A percentile compares a stretch with the other conserved stretches of the same genome.
Conservation (phyloP, 805 yeast genomes). For the Wickerhamiella hasegawae region DNA sequence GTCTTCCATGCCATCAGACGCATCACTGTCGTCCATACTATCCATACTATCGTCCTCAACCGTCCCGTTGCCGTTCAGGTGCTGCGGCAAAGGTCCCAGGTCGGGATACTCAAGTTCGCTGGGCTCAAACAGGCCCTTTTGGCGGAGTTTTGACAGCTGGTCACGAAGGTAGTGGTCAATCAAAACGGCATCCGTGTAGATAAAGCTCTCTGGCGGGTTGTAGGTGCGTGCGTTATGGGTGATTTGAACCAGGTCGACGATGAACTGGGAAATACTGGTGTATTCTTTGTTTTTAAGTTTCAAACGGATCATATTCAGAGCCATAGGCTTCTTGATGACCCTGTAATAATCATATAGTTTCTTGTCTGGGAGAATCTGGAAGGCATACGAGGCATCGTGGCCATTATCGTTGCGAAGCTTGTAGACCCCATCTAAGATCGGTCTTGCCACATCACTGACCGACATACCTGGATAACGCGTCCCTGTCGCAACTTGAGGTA, state of each 20-base stretch:
- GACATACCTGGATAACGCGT: background rate
- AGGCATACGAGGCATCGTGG: conserved; percentile 34
- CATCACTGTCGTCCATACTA: conserved; percentile 13
- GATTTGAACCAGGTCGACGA: conserved; percentile 67
- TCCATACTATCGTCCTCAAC: conserved; percentile 1
- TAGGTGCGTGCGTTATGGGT: conserved; percentile 82
- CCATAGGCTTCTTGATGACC: conserved; percentile 63
- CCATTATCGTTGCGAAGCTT: conserved; percentile 23
- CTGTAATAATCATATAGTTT: conserved; percentile 68
- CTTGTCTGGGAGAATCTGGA: conserved; percentile 58
- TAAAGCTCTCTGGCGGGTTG: conserved; percentile 52
- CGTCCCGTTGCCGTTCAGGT: conserved; percentile 1
- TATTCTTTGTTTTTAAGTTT: conserved; percentile 40
- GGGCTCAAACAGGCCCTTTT: conserved; percentile 25
- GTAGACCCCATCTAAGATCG: conserved; percentile 21
- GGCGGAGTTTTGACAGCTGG: conserved; percentile 32
- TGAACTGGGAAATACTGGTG: conserved; percentile 46
- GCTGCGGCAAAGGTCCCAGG: conserved; percentile 55
- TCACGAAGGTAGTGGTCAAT: conserved; percentile 36
- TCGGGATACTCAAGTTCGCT: conserved; percentile 36
- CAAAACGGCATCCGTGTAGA: conserved; percentile 51
- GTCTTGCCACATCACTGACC: conserved; percentile 6
- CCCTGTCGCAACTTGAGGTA: too few relatives aligned
- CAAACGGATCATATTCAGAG: conserved; percentile 51
- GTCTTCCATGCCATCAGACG: conserved; percentile 17